phyloP scores from a whole-genome alignment of 2,329 filamentous ascomycete species.

The Arthrobotrys pseudoclavata region DNA sequence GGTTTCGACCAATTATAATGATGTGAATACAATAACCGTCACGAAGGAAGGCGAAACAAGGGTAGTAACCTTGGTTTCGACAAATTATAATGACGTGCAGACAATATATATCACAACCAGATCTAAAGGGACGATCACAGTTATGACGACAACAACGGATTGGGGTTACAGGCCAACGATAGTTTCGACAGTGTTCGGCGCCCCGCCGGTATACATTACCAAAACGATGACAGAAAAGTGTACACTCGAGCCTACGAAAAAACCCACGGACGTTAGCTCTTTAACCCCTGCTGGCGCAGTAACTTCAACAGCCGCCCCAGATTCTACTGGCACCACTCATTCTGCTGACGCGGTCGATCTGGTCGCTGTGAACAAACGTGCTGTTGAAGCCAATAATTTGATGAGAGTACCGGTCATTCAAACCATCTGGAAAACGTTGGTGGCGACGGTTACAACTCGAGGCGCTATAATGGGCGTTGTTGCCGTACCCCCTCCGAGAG shows the following conservation, averaged over 20 bases:
- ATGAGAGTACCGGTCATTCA: background rate
- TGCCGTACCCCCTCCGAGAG: constrained; percentile 25
- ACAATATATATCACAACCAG: background rate
- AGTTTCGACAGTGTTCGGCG: background rate
- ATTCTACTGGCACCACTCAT: background rate
- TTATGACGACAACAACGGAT: background rate
- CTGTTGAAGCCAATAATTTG: background rate
- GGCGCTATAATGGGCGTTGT: background rate
- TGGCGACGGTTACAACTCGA: background rate
- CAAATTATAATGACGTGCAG: background rate
- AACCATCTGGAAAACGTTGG: constrained; percentile 15
- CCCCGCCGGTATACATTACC: background rate
- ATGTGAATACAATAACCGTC: background rate
- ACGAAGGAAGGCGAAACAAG: background rate
- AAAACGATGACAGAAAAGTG: constrained; percentile 1
- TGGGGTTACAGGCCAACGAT: constrained; percentile 7
- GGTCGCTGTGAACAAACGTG: background rate
- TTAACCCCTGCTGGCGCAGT: background rate
- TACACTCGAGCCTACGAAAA: too few species aligned
- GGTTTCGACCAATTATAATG: background rate
- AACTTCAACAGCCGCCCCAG: background rate
- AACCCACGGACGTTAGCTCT: background rate
- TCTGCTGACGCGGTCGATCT: background rate
- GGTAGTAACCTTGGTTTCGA: background rate
- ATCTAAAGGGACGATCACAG: background rate